Percentiles rank a stretch among this genome's conserved stretches.
phyloP scores from a whole-genome alignment of 108 stramenopile genomes.

The Tribonema minus region DNA sequence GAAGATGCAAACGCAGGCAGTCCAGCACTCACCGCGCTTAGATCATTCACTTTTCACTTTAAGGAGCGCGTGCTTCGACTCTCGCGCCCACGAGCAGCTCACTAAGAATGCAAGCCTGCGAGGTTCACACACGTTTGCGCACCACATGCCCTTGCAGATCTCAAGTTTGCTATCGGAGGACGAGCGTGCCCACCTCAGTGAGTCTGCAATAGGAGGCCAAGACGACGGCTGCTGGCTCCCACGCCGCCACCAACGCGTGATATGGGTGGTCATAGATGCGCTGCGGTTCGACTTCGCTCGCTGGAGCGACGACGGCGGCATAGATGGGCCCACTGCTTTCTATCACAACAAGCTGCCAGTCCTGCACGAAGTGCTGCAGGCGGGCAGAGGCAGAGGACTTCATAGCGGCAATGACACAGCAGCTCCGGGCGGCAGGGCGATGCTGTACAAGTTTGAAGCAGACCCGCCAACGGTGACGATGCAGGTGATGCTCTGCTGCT shows the following conservation, averaged over 20 bases:
- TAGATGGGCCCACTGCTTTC: background rate
- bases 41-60: background rate
- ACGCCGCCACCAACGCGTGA: slow-evolving; percentile 69
- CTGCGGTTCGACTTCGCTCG: slow-evolving; percentile 87
- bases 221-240: slow-evolving; percentile 65
- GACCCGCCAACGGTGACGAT: slow-evolving; percentile 98
- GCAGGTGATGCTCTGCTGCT: too few relatives aligned
- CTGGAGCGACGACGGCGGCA: background rate
- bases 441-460: slow-evolving; percentile 80
- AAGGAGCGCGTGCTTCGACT: background rate
- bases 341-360: slow-evolving; percentile 46
- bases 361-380: slow-evolving; percentile 46
- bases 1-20: too few relatives aligned
- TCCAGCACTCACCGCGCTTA: too few relatives aligned
- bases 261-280: slow-evolving; percentile 86
- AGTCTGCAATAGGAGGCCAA: slow-evolving; percentile 16
- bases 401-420: background rate
- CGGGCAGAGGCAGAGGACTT: background rate
- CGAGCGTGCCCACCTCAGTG: slow-evolving; percentile 57
- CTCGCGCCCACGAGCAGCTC: background rate
- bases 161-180: slow-evolving; percentile 55
- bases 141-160: slow-evolving; percentile 42
- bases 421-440: background rate
- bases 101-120: background rate
- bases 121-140: background rate